phyloP scores from a whole-genome alignment of 2,329 filamentous ascomycete species.

The Paramyrothecium roridum region DNA sequence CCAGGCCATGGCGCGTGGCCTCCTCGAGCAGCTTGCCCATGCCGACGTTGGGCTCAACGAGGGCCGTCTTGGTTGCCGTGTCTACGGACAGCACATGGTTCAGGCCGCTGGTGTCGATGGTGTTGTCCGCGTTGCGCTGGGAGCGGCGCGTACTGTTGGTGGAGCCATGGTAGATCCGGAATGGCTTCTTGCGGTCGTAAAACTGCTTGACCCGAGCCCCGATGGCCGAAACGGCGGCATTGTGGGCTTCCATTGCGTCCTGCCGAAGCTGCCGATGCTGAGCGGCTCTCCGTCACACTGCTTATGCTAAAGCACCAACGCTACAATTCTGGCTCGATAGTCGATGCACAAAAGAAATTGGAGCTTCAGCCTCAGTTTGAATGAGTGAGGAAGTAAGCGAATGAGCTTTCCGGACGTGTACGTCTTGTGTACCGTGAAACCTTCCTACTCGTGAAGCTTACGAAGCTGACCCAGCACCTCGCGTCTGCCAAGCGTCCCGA shows the following conservation, averaged over 20 bases:
- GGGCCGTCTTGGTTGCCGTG: conserved; percentile 44
- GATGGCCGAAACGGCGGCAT: conserved; percentile 38
- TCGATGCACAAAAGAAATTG: too few relatives aligned
- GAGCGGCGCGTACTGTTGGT: conserved; percentile 71
- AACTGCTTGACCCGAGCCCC: conserved; percentile 41
- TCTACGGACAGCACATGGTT: conserved; percentile 62
- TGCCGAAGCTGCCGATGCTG: too few relatives aligned
- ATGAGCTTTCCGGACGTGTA: too few relatives aligned
- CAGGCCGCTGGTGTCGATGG: conserved; percentile 65
- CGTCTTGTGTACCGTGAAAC: background rate
- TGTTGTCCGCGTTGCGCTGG: conserved; percentile 44
- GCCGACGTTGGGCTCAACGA: conserved; percentile 69
- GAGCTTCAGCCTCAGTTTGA: too few relatives aligned
- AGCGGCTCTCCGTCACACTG: too few relatives aligned
- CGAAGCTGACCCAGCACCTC: background rate
- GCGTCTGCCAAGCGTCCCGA: too few relatives aligned
- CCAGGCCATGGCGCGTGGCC: conserved; percentile 50
- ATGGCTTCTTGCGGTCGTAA: conserved; percentile 45
- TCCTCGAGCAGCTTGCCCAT: conserved; percentile 63
- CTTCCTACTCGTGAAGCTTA: background rate
- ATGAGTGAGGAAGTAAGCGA: too few relatives aligned
- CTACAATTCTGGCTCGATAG: too few relatives aligned
- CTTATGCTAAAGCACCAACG: too few relatives aligned
- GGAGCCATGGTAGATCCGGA: conserved; percentile 74
- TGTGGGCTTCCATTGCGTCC: conserved; percentile 38